Conservation (phyloP, 1,284 basidiomycete genomes). For the Kalmanozyma brasiliensis region DNA sequence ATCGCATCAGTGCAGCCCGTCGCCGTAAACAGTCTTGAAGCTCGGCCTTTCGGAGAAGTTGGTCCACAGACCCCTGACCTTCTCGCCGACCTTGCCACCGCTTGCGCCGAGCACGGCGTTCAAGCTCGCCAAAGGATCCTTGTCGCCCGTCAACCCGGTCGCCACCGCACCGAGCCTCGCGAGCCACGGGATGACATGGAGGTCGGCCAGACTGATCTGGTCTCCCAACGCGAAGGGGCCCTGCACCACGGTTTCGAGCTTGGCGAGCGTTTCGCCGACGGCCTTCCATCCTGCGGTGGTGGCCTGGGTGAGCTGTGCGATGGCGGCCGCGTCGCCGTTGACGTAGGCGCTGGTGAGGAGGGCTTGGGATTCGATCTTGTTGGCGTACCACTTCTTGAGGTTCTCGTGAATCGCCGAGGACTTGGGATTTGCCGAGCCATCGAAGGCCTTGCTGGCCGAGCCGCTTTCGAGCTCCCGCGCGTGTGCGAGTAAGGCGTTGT, state of each 20-base stretch:
- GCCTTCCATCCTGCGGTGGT: conserved; percentile 70
- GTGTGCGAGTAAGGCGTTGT: conserved; percentile 72
- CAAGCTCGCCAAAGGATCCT: conserved; percentile 7
- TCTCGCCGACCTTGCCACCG: conserved; percentile 19
- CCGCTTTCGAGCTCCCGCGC: conserved; percentile 72
- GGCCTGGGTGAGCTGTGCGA: conserved; percentile 67
- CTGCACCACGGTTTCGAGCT: conserved; percentile 74
- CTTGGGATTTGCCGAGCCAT: conserved; percentile 66
- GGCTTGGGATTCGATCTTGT: conserved; percentile 68
- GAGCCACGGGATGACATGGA: conserved; percentile 83
- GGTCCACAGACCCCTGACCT: conserved; percentile 31
- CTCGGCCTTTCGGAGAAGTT: conserved; percentile 26
- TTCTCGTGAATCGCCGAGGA: conserved; percentile 36
- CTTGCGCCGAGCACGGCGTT: conserved; percentile 2
- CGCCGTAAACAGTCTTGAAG: conserved; percentile 46
- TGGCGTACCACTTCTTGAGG: conserved; percentile 68
- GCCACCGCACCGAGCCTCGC: conserved; percentile 68
- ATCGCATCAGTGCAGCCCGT: conserved; percentile 41
- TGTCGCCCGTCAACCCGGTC: neutral
- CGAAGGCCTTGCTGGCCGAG: conserved; percentile 72
- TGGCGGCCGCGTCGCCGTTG: conserved; percentile 10
- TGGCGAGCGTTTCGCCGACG: conserved; percentile 70
- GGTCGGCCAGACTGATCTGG: conserved; percentile 81
- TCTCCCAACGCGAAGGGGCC: conserved; percentile 80
- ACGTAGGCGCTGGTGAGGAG: conserved; percentile 68